Evolutionary conservation across 768 basidiomycete species (phyloP), one percentile per base, ranked within the genome.

Genomic region (Nidula microcarpa): DNA sequence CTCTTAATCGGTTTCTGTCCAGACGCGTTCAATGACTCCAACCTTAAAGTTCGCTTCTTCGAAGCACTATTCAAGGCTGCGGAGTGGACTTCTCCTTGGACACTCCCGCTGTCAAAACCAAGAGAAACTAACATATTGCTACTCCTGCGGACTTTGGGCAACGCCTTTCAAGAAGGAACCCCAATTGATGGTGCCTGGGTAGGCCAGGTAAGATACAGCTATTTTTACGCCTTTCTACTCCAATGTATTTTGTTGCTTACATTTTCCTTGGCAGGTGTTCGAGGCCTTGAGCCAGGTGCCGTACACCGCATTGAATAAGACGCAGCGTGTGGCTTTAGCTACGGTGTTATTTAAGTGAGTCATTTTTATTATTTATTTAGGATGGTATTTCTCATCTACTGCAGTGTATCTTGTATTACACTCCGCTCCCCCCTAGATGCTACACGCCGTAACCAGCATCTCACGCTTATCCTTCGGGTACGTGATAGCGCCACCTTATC

Each of bases 301-400:
- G 1, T 86, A 84, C 53, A 65, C 72, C 16, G 68, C 73, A 3
- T 69, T 91, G 60, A 81, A 78, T 37, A 94, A 91, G 68, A 71
- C 75, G 3, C 88, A 88, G 47, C 81, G 90, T 33, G 75, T 92
- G 3, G 89, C 92, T 0, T 63, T 94, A 46, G 85, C 89, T 4
- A 95, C 94, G 0, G 71, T 94, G 35, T 68, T 91, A 33, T 86
- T 98, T 72, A 98, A 98, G 96, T 98, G 59, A 61, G 89, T 77
- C 14, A 33, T 30, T 11, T 32, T 9, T 44, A 52, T 45, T 16
- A 18, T 16, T 51, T 8, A n/a, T 16, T 51, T 37, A 2, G 13
- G 5, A 33, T 8, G 8, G 30, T 41, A 3, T 9, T 34, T 51
- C 35, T 33, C 14, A 32, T 33, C n/a, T 11, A 16, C 17, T 45